Base-by-base conservation (phyloP, 1,284 basidiomycete species). In the Cutaneotrichosporon arboriforme region DNA sequence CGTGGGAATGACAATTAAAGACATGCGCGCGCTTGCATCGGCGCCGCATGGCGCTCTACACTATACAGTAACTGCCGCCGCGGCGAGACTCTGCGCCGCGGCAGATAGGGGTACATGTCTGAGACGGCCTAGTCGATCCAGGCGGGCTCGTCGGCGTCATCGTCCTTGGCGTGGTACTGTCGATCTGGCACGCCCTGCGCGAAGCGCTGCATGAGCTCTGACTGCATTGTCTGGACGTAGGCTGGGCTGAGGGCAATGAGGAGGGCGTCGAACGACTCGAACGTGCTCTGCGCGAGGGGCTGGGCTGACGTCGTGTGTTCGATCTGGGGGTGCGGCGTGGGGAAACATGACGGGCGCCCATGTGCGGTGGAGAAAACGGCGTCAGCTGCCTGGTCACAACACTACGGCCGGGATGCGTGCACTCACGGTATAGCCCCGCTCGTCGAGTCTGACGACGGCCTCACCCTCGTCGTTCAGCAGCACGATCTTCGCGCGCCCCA, bases 381-480 rank as follows among this genome's bases (percentile, higher is more conserved):
- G 18, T 35, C 20, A 33, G 33, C 41, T 17, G n/a, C n/a, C n/a
- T n/a, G n/a, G n/a, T n/a, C n/a, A n/a, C n/a, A n/a, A n/a, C n/a
- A n/a, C n/a, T n/a, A n/a, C n/a, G n/a, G n/a, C n/a, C n/a, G n/a
- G n/a, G 26, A 7, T 4, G 39, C 12, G 20, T 17, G 4, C 13
- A 65, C 67, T 57, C 51, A 73, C 70, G 0, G 65, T 67, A 55
- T 68, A 73, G 12, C 70, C 70, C 44, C 64, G 39, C 46, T 43
- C 41, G 52, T 66, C 65, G 7, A 73, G 58, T 23, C 44, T 38
- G 3, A 71, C 54, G 2, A 51, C 50, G 18, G 63, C 47, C 44
- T 46, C 46, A n/a, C 64, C 64, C 44, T 58, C 61, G 10, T 43
- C 60, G 15, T 49, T 58, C 26, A 64, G 22, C 18, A 66, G 42